Evolutionary conservation across 805 yeast genomes (phyloP).

Genomic region (Spathaspora passalidarum): DNA sequence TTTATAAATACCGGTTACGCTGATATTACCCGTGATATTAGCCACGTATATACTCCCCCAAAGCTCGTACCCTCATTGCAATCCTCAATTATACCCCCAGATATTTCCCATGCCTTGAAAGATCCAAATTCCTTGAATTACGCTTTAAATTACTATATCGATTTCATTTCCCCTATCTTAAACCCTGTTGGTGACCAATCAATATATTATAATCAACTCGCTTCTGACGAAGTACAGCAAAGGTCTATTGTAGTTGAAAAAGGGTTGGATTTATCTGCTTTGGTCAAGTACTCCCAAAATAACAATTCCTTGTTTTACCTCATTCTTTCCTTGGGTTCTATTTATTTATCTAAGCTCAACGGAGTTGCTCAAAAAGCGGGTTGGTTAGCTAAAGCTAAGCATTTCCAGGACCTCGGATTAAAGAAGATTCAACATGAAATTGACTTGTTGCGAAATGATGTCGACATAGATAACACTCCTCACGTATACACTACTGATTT

Average conservation of each 20-base stretch:
- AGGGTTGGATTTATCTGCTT: conserved; percentile 19
- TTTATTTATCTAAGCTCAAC: conserved; percentile 18
- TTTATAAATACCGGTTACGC: conserved; percentile 17
- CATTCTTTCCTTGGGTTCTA: conserved; percentile 23
- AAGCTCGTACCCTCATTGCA: conserved; percentile 11
- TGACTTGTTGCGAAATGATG: conserved; percentile 3
- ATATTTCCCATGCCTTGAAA: conserved; percentile 8
- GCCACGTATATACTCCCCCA: background rate
- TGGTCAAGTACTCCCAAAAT: conserved; percentile 23
- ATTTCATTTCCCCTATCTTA: conserved; percentile 24
- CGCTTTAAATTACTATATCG: conserved; percentile 23
- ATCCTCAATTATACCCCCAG: conserved; percentile 22
- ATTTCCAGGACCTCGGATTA: conserved; percentile 17
- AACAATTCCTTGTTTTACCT: conserved; percentile 20
- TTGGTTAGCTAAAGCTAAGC: conserved; percentile 18
- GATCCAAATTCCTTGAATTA: conserved; percentile 15
- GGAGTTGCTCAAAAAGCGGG: conserved; percentile 7
- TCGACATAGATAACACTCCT: background rate
- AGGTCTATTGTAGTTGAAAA: conserved; percentile 17
- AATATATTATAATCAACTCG: conserved; percentile 7
- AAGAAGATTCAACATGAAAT: conserved; percentile 9
- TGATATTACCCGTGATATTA: conserved; percentile 14
- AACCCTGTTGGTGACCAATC: conserved; percentile 21
- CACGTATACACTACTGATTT: conserved; percentile 13
- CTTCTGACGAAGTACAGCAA: conserved; percentile 1